Base-by-base conservation (phyloP, 2,329 filamentous ascomycete species). In the Myriosclerotinia curreyana region DNA sequence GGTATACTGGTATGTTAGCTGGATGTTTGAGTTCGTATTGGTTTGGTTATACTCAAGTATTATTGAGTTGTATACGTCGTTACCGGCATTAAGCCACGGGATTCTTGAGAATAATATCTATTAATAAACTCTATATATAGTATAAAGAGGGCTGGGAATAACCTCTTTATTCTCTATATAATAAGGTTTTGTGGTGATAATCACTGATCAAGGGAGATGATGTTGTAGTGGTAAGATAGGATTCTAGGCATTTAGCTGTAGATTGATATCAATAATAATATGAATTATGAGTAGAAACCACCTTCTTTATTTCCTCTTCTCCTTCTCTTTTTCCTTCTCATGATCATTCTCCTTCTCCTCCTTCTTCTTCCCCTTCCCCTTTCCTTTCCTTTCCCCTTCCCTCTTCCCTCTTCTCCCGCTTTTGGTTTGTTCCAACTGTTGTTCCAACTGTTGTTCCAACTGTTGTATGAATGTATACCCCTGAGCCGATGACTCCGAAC, bases 91-190 rank as follows among this genome's bases (percentile, higher is more conserved):
- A 46, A 22, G 54, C 34, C 12, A 46, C 2, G 3, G 20, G 28
- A 56, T 46, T 38, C 54, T 56, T 11, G 54, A 56, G 54, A 34
- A 46, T 34, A 34, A 46, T 34, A 15, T 22, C 40, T 56, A 56
- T 56, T 46, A 46, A 56, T 56, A 56, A 42, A 12, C 14, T 31
- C 5, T 31, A 31, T 31, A 42, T 17, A 17, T 42, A 15, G 38
- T 11, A 15, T 42, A 42, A 17, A 12, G 15, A 42, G 14, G 15
- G 38, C 14, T 42, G 40, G 40, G 3, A 42, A 15, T 11, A 31
- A 34, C 14, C 17, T 55, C 38, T 22, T 55, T 20, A 8, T n/a
- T 55, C 31, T 15, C 53, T 44, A 9, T n/a, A 31, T 31, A 28
- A 31, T 31, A 28, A 20, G 53, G 53, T 14, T 28, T n/a, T 28